Percentiles rank a stretch among this genome's conserved stretches.
phyloP scores from a whole-genome alignment of 2,329 filamentous ascomycete species.

The Pyricularia pennisetigena region DNA sequence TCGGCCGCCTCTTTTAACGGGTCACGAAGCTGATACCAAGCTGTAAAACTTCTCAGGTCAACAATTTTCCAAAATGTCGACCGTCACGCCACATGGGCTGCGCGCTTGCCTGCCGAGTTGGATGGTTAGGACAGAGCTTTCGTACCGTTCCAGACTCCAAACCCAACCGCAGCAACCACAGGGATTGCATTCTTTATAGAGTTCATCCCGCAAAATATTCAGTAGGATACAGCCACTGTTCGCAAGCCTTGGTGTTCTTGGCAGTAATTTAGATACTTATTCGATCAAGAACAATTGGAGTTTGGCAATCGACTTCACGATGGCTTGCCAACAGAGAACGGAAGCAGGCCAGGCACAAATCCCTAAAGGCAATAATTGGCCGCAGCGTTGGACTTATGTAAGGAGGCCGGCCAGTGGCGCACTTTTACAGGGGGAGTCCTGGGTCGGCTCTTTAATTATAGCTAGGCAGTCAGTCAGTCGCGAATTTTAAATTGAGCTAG shows the following conservation, averaged over 20 bases:
- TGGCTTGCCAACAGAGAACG: background rate
- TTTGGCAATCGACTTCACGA: background rate
- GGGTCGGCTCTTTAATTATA: background rate
- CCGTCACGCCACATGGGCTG: background rate
- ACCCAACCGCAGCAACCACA: background rate
- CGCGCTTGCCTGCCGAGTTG: background rate
- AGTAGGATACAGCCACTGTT: background rate
- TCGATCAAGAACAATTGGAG: background rate
- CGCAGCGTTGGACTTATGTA: background rate
- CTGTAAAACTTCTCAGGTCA: background rate
- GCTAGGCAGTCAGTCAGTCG: background rate
- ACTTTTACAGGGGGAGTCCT: background rate
- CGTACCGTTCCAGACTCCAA: background rate
- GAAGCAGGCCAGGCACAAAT: background rate
- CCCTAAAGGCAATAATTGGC: background rate
- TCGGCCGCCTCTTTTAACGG: background rate
- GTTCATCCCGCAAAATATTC: background rate
- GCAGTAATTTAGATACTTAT: background rate
- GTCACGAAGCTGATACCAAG: background rate
- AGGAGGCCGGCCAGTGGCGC: background rate
- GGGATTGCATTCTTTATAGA: background rate
- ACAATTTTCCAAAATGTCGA: background rate
- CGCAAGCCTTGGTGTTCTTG: background rate
- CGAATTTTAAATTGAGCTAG: background rate
- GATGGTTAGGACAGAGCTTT: background rate